Percentiles rank a stretch among this genome's conserved stretches.
phyloP scores from a whole-genome alignment of 176 grass and related monocot genomes.

The Oryza glaberrima region DNA sequence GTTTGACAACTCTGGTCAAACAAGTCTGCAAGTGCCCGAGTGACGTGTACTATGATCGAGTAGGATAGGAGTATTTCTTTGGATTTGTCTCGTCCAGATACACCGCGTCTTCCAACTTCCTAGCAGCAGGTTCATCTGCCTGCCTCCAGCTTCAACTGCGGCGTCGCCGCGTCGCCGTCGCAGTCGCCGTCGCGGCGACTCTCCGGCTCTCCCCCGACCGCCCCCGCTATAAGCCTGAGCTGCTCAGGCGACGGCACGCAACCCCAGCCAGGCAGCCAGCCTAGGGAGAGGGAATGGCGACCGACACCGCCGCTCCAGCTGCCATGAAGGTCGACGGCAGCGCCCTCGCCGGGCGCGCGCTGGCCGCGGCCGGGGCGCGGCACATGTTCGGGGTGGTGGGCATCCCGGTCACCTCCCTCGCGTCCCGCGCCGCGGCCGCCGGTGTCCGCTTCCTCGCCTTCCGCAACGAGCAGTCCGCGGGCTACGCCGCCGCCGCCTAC shows the following conservation, averaged over 20 bases:
- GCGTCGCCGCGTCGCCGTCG: too few relatives aligned
- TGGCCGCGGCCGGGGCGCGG: constrained; percentile 60
- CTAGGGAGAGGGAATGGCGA: constrained; percentile 25
- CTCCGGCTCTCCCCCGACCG: too few relatives aligned
- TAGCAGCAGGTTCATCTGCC: not conserved
- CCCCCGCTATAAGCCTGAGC: not conserved
- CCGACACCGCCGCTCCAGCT: constrained; percentile 1
- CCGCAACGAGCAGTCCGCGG: constrained; percentile 92
- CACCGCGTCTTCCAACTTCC: not conserved
- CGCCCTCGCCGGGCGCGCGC: constrained; percentile 57
- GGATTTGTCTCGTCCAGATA: not conserved
- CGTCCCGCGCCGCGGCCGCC: constrained; percentile 65
- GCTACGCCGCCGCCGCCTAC: constrained; percentile 87
- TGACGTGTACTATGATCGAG: too few relatives aligned
- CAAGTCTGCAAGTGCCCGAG: not conserved
- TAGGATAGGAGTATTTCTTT: not conserved
- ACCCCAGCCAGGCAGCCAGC: not conserved
- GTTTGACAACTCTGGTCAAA: not conserved
- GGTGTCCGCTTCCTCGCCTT: constrained; percentile 91
- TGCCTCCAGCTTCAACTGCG: not conserved
- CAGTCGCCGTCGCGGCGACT: too few relatives aligned
- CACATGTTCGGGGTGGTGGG: constrained; percentile 98
- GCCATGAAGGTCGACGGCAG: constrained; percentile 61
- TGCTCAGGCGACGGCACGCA: not conserved
- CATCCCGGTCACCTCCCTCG: constrained; percentile 89